Conservation (phyloP, 1,284 basidiomycete species). For the Malassezia caprae region DNA sequence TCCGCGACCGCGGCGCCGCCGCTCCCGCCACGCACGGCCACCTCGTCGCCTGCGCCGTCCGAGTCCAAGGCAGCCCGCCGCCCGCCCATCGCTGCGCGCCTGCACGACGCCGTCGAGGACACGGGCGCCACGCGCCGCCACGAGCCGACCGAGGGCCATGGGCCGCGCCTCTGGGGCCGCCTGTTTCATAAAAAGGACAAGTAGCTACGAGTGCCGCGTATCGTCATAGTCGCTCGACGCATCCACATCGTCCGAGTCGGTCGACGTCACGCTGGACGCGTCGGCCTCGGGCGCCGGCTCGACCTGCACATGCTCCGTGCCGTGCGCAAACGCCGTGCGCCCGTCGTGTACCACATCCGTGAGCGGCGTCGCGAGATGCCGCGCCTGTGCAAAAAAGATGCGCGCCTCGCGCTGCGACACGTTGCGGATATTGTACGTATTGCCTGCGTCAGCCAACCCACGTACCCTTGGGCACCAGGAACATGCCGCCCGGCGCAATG, state of each 20-base stretch:
- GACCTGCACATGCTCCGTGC: neutral
- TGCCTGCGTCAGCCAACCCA: conserved; percentile 56
- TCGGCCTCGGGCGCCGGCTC: neutral
- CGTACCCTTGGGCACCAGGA: conserved; percentile 78
- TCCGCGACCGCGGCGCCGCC: neutral
- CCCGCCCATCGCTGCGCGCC: neutral
- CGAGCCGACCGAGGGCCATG: neutral
- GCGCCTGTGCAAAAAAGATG: conserved; percentile 85
- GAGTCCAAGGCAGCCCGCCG: neutral
- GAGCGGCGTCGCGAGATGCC: conserved; percentile 52
- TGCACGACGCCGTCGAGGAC: neutral
- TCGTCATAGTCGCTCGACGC: conserved; percentile 4
- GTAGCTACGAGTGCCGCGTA: neutral
- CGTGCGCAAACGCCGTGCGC: conserved; percentile 13
- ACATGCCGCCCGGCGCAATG: conserved; percentile 72
- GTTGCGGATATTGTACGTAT: conserved; percentile 81
- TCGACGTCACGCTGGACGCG: neutral
- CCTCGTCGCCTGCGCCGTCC: neutral
- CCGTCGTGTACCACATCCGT: conserved; percentile 11
- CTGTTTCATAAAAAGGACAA: conserved; percentile 1
- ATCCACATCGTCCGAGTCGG: conserved; percentile 4
- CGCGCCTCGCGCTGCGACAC: conserved; percentile 67
- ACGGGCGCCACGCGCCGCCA: neutral
- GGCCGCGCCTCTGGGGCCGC: neutral
- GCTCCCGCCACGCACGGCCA: neutral